Evolutionary conservation across 2,329 filamentous ascomycete species (phyloP), one percentile per base, ranked within the genome.

Genomic region (Dothistroma septosporum): DNA sequence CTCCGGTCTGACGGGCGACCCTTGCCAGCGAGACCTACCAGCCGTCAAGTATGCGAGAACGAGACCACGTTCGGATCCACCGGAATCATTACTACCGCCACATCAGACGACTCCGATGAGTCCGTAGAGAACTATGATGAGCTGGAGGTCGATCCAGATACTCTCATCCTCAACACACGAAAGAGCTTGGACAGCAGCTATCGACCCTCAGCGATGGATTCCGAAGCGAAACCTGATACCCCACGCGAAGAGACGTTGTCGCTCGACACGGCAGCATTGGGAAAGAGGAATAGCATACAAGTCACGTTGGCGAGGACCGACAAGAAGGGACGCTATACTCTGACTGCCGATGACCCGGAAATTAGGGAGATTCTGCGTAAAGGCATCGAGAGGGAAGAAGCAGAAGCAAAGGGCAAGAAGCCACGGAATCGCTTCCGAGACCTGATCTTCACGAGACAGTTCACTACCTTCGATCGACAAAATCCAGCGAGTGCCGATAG

Each of bases 381-480:
- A 48, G 76, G 76, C 31, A 70, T 81, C 21, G 76, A 79, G 61
- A 71, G 76, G 53, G 77, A 80, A 57, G 74, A 75, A 41, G 61
- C 64, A 44, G 66, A 69, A 11, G 57, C 50, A 12, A 57, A 57
- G 32, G 69, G 70, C 7, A 76, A 74, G 61, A 75, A 73, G 52
- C 63, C 66, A 12, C 75, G 78, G 22, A 72, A 69, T 33, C 74
- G 74, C 14, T 76, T 82, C 49, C 73, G 80, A 58, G 80, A 88
- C 68, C 76, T 90, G 49, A 83, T 90, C 55, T 92, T 92, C 70
- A 91, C 87, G 0, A 80, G 84, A 24, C 86, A 87, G 62, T 89
- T 91, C 68, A 89, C 87, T 6, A 82, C 87, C 0, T 92, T 92
- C 72, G 89, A 92, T 73, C 81, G 87, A 11, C 85, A 89, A 65